Percentiles rank a stretch among this genome's conserved stretches.
phyloP scores from a whole-genome alignment of 2,329 filamentous ascomycete species.

The Achaetomium macrosporum region DNA sequence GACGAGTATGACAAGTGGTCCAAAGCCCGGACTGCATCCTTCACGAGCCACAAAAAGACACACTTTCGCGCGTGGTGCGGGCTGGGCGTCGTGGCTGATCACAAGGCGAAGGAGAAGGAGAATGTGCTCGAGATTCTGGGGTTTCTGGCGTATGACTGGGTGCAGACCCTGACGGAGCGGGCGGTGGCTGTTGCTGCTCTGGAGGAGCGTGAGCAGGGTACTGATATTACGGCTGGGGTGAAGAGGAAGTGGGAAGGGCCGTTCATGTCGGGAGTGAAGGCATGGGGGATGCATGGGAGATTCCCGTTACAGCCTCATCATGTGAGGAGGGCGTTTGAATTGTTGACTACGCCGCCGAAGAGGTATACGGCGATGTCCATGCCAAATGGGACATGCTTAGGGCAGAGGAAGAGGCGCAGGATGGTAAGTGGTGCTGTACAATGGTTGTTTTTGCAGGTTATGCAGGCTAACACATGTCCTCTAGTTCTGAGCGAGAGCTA shows the following conservation, averaged over 20 bases:
- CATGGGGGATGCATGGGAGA: neutral
- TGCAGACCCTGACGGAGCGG: slow-evolving; percentile 13
- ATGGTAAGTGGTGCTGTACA: neutral
- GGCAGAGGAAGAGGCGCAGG: neutral
- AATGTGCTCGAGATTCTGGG: slow-evolving; percentile 22
- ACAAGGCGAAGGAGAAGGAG: slow-evolving; percentile 10
- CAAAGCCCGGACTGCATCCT: slow-evolving; percentile 22
- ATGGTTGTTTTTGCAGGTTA: no score
- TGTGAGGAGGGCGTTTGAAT: slow-evolving; percentile 1
- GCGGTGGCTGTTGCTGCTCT: neutral
- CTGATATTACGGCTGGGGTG: neutral
- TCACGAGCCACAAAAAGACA: slow-evolving; percentile 18
- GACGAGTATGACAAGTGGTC: slow-evolving; percentile 23
- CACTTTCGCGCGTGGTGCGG: slow-evolving; percentile 22
- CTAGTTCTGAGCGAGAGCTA: no score
- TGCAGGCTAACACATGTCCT: no score
- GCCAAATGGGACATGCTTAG: neutral
- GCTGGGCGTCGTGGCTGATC: slow-evolving; percentile 19
- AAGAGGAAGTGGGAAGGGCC: neutral
- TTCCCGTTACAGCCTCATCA: neutral
- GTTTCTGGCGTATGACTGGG: slow-evolving; percentile 22
- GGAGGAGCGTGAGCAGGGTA: neutral
- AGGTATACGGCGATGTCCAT: slow-evolving; percentile 1
- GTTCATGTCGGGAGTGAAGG: neutral
- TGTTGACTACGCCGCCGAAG: neutral